A percentile compares a stretch with the other conserved stretches of the same genome.
phyloP scores from a whole-genome alignment of 164 flowering plant genomes.

The Annona cherimola region DNA sequence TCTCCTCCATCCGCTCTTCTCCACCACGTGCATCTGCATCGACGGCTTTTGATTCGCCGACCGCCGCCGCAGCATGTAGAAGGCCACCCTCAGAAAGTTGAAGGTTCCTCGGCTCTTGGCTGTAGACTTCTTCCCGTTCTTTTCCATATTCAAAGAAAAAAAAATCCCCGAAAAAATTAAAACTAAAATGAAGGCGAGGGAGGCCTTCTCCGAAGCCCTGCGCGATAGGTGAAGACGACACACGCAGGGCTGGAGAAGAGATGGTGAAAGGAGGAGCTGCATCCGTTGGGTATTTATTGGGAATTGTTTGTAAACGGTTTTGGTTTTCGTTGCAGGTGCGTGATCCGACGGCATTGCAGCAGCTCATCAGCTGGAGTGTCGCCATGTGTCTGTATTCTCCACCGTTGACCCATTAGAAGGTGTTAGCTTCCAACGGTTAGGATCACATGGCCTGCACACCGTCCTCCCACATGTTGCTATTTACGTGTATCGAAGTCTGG shows the following conservation, averaged over 20 bases:
- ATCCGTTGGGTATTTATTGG: background rate
- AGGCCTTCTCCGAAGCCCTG: background rate
- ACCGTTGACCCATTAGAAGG: too few species aligned
- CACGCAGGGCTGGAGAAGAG: background rate
- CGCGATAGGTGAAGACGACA: background rate
- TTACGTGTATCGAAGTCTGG: too few species aligned
- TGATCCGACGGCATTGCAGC: too few species aligned
- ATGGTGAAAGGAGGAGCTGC: background rate
- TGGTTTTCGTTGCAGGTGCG: background rate
- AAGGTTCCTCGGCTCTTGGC: background rate
- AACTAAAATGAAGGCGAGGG: background rate
- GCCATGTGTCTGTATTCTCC: too few species aligned
- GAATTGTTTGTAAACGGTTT: background rate
- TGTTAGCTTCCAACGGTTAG: too few species aligned
- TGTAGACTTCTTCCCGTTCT: background rate
- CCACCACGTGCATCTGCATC: too few species aligned
- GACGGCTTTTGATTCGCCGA: background rate
- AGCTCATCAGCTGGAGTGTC: too few species aligned
- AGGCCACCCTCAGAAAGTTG: background rate
- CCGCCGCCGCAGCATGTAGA: conserved; percentile 2
- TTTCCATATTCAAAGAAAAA: background rate
- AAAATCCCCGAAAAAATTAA: too few species aligned
- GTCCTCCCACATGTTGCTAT: too few species aligned
- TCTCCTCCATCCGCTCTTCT: conserved; percentile 29
- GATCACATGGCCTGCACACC: too few species aligned